Base-by-base conservation (phyloP, 139 green algal genomes). In the Nannochloris sp. region DNA sequence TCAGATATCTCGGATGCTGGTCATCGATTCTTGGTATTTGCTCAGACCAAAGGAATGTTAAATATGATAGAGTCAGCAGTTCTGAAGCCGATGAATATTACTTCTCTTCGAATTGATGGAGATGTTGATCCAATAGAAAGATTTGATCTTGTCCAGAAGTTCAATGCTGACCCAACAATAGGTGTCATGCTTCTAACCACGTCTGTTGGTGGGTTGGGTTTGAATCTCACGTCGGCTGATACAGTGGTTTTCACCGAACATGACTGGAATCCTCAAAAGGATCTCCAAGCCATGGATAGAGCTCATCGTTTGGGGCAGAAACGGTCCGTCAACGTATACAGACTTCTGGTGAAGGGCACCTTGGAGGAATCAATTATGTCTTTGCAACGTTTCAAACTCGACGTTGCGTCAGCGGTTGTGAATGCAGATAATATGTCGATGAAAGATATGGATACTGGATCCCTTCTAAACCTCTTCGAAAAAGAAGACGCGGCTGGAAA, bases 181-280 rank as follows among this genome's bases (percentile, higher is more conserved):
- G 80, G 87, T 51, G 91, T 98, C 40, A 82, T 99, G 79, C 83
- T 98, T 72, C 81, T 99, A 45, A 98, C 91, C 36, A 99, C 89
- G 4, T 28, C 31, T 36, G 69, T 76, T 33, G 92, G 92, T 31
- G 92, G 92, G 0, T 70, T 98, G 49, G 93, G 93, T 13, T 82
- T 99, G 13, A 99, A 99, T 74, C 71, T 99, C 23, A 99, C 91
- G 0, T 66, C 84, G 1, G 93, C 93, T 5, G 90, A 99, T 77
- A 97, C 89, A 8, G 93, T 99, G 45, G 82, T 99, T 33, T 99
- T 99, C 74, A 61, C 98, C 70, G 93, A 99, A 80, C 93, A 99
- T 69, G 92, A 98, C 73, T 99, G 91, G 91, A 99, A 99, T 80
- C 93, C 93, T 17, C 91, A 92, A 87, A 89, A 89, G 48, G 93